A percentile compares a stretch with the other conserved stretches of the same genome.
These are phyloP conservation scores for Stachybotrys elegans DNA, from an alignment of 2,329 filamentous ascomycete genomes.

Conservation along the genomic window DNA sequence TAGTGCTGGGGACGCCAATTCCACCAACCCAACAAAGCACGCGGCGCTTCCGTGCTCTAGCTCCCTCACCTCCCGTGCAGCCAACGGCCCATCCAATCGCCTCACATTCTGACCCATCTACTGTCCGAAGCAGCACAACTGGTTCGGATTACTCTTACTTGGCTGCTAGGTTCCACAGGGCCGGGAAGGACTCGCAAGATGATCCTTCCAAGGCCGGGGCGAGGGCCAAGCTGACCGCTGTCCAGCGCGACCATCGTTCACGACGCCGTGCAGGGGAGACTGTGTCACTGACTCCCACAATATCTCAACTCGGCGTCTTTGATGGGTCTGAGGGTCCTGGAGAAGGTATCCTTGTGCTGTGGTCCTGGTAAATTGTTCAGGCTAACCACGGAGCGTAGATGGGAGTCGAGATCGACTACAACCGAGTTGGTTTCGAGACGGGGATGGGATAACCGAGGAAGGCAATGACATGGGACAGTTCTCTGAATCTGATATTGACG, in stretches of 20 bases:
- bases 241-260: constrained; percentile 10
- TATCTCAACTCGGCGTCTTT: constrained; percentile 3
- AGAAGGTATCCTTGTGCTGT: constrained; percentile 1
- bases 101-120: constrained; percentile 2
- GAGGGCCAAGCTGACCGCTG: constrained; percentile 8
- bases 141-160: constrained; percentile 4
- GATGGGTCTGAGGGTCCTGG: not conserved
- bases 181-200: constrained; percentile 8
- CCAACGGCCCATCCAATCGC: constrained; percentile 5
- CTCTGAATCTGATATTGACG: constrained; percentile 3
- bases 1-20: constrained; percentile 2
- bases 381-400: not conserved
- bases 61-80: constrained; percentile 6
- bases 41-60: constrained; percentile 3
- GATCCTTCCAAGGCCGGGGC: constrained; percentile 6
- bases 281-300: constrained; percentile 3
- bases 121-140: constrained; percentile 4
- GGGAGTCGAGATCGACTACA: not conserved
- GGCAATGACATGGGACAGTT: not conserved
- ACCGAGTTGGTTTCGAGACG: not conserved
- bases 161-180: constrained; percentile 5
- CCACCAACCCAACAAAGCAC: constrained; percentile 1
- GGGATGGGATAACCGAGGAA: not conserved
- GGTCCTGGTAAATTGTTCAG: constrained; percentile 1
- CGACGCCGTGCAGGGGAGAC: constrained; percentile 8